Evolutionary conservation across 2,329 filamentous ascomycete genomes (phyloP).

Genomic region (Fusarium sp.): DNA sequence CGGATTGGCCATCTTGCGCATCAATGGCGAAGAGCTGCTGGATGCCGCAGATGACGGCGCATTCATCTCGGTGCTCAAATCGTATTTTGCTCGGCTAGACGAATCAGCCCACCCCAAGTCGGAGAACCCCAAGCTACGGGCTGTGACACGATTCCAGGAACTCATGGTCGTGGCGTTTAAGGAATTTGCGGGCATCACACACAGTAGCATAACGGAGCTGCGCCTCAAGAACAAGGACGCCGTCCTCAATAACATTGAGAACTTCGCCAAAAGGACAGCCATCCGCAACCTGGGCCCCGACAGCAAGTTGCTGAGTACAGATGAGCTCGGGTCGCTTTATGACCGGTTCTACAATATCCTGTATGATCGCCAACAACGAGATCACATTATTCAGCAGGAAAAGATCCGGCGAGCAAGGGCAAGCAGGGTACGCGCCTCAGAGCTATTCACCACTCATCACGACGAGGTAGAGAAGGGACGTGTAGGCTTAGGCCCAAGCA

Average conservation of each 20-base stretch:
- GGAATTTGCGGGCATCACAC: conserved; percentile 95
- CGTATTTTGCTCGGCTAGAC: conserved; percentile 92
- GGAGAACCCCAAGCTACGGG: conserved; percentile 92
- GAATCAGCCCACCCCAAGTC: conserved; percentile 96
- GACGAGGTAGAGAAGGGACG: conserved; percentile 82
- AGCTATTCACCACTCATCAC: conserved; percentile 52
- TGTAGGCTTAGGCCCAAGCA: conserved; percentile 88
- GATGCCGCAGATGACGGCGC: conserved; percentile 95
- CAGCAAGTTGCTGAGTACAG: conserved; percentile 87
- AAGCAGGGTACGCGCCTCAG: conserved; percentile 58
- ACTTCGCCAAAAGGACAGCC: conserved; percentile 95
- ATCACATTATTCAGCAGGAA: conserved; percentile 82
- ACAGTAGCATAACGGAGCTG: conserved; percentile 89
- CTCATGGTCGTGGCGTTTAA: conserved; percentile 99
- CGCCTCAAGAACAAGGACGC: conserved; percentile 93
- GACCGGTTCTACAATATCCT: conserved; percentile 93
- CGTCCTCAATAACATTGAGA: conserved; percentile 95
- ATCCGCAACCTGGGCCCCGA: conserved; percentile 96
- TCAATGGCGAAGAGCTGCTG: conserved; percentile 95
- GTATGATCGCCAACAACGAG: conserved; percentile 90
- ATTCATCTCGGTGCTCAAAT: conserved; percentile 95
- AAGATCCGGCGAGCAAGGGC: conserved; percentile 74
- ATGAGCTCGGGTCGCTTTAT: conserved; percentile 90
- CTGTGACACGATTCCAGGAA: conserved; percentile 96
- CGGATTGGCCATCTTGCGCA: conserved; percentile 93